A percentile compares a stretch with the other conserved stretches of the same genome.
Conservation (phyloP, 345 rosid species). For the Camelina hispida region DNA sequence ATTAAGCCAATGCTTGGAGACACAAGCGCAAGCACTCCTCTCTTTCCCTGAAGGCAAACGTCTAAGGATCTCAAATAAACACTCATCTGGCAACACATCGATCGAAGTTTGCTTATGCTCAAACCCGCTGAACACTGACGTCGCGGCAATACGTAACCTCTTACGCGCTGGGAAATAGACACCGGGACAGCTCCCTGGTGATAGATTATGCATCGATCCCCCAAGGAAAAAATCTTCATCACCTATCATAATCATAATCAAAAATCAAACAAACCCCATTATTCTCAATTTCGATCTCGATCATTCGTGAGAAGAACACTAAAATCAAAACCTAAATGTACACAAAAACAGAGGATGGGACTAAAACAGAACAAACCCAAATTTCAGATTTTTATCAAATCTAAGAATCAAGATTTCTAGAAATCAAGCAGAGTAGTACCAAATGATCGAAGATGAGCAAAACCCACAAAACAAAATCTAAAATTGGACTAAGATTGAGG, state of each 20-base stretch:
- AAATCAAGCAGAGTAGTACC: neutral
- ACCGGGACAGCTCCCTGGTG: conserved; percentile 73
- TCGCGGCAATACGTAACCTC: conserved; percentile 75
- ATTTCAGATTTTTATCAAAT: neutral
- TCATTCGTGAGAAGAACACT: neutral
- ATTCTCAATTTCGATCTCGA: conserved; percentile 4
- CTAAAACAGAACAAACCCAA: neutral
- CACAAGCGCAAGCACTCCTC: conserved; percentile 82
- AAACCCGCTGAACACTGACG: conserved; percentile 61
- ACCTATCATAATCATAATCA: conserved; percentile 48
- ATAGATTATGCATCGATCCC: conserved; percentile 64
- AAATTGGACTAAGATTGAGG: neutral
- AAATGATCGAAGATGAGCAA: conserved; percentile 1
- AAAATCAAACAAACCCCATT: neutral
- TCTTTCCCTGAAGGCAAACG: conserved; percentile 77
- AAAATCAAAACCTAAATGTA: neutral
- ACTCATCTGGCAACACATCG: conserved; percentile 90
- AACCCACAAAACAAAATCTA: neutral
- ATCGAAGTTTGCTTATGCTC: conserved; percentile 68
- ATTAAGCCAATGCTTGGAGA: conserved; percentile 90
- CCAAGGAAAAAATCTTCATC: conserved; percentile 72
- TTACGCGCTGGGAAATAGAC: conserved; percentile 73
- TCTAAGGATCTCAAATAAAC: conserved; percentile 86
- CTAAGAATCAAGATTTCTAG: neutral
- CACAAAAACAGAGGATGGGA: neutral